phyloP scores from a whole-genome alignment of 768 basidiomycete species.

The Nidularia sp. region DNA sequence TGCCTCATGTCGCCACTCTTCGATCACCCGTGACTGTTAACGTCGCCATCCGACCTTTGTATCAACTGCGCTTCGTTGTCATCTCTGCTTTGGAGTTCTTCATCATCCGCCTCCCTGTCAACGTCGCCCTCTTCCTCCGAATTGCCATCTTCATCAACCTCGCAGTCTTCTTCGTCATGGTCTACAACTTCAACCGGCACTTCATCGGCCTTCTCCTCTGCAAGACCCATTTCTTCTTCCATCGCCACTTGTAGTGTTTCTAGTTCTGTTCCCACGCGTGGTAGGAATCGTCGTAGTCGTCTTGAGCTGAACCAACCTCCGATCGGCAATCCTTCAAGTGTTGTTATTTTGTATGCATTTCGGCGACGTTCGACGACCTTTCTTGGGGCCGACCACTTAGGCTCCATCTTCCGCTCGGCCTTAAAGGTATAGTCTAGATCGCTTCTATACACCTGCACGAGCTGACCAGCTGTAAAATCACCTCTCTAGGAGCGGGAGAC shows the following conservation, averaged over 20 bases:
- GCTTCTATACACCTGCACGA: conserved; percentile 8
- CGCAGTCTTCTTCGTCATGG: too few species aligned
- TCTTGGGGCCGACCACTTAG: conserved; percentile 9
- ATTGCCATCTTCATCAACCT: too few species aligned
- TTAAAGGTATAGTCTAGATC: conserved; percentile 8
- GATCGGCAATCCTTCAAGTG: conserved; percentile 1
- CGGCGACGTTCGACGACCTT: conserved; percentile 1
- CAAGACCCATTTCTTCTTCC: background rate
- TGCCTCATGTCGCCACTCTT: too few species aligned
- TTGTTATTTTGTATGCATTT: conserved; percentile 14
- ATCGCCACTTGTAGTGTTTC: background rate
- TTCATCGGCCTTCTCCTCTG: background rate
- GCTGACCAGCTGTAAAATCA: conserved; percentile 16
- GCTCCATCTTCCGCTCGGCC: conserved; percentile 6
- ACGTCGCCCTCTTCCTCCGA: too few species aligned
- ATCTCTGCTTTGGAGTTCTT: too few species aligned
- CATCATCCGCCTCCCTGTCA: too few species aligned
- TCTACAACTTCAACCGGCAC: too few species aligned
- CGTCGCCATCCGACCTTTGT: too few species aligned
- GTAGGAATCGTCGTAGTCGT: conserved; percentile 1
- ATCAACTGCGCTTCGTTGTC: too few species aligned
- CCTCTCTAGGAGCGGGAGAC: conserved; percentile 6
- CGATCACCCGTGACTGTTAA: too few species aligned
- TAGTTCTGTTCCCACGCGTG: conserved; percentile 1
- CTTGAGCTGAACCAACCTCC: background rate